Conservation (phyloP, 495 filamentous ascomycete genomes). For the Chaetomium tenue region DNA sequence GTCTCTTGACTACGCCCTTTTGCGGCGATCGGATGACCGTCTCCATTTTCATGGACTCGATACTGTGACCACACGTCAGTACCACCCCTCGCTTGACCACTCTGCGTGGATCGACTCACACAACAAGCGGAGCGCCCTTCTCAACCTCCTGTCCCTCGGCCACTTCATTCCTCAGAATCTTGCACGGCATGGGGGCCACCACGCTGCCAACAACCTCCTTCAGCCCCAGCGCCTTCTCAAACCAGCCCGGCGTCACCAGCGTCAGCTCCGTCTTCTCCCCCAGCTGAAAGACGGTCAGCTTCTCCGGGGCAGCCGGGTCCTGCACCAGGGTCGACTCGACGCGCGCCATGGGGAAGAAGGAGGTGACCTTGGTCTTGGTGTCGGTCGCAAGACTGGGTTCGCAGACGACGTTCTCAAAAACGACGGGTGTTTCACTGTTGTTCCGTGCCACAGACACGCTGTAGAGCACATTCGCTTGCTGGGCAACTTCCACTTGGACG, state of each 20-base stretch:
- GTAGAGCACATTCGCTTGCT: constrained; percentile 62
- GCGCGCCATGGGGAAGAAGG: constrained; percentile 73
- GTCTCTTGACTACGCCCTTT: constrained; percentile 70
- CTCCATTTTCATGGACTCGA: constrained; percentile 99
- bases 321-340: constrained; percentile 77
- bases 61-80: constrained; percentile 41
- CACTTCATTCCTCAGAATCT: constrained; percentile 81
- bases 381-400: constrained; percentile 30
- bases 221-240: constrained; percentile 78
- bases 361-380: constrained; percentile 45
- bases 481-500: constrained; percentile 60
- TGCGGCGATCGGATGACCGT: constrained; percentile 91
- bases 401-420: constrained; percentile 47
- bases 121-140: constrained; percentile 85
- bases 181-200: constrained; percentile 88
- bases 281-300: constrained; percentile 75
- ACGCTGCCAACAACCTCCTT: constrained; percentile 82
- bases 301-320: constrained; percentile 56
- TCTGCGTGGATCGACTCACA: constrained; percentile 48
- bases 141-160: constrained; percentile 74
- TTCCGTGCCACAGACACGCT: constrained; percentile 59
- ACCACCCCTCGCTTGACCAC: constrained; percentile 4
- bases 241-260: constrained; percentile 70
- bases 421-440: constrained; percentile 29
- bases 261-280: constrained; percentile 73